Conservation (phyloP, 352 stramenopile genomes). For the Globisporangium mamillatum region DNA sequence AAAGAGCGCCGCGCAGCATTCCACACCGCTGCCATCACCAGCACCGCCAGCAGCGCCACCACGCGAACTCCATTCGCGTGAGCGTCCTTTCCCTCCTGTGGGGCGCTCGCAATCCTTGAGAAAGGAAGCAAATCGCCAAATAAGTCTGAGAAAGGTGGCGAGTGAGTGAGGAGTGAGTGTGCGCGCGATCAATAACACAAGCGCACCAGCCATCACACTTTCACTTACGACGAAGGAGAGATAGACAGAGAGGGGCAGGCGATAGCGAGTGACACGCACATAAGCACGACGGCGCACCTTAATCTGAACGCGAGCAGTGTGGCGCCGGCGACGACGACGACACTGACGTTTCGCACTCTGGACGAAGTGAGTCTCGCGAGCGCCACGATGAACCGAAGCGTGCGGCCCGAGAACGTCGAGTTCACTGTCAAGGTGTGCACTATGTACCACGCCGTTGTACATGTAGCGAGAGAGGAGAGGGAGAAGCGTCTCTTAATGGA, state of each 20-base stretch:
- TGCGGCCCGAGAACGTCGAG: slow-evolving; percentile 92
- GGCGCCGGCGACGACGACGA: slow-evolving; percentile 10
- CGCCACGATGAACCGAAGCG: slow-evolving; percentile 66
- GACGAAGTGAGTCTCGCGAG: slow-evolving; percentile 19
- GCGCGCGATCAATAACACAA: background rate
- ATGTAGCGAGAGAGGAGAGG: background rate
- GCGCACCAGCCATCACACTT: background rate
- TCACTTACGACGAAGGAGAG: background rate
- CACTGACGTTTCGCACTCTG: slow-evolving; percentile 11
- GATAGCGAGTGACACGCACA: background rate
- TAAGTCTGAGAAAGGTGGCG: slow-evolving; percentile 2
- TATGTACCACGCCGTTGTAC: background rate
- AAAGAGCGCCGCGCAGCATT: too few species aligned
- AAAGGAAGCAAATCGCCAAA: slow-evolving; percentile 1
- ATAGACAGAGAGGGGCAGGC: background rate
- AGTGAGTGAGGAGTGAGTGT: background rate
- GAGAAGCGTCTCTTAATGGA: background rate
- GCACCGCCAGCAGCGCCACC: too few species aligned
- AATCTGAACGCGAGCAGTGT: slow-evolving; percentile 12
- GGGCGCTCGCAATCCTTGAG: background rate
- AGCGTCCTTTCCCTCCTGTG: background rate
- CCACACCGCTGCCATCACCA: too few species aligned
- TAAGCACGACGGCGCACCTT: slow-evolving; percentile 16
- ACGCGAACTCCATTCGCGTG: too few species aligned
- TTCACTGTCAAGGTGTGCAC: slow-evolving; percentile 91